These are phyloP conservation scores for Penicillium glabrum DNA, from an alignment of 2,329 filamentous ascomycete genomes.

Conservation along the genomic window DNA sequence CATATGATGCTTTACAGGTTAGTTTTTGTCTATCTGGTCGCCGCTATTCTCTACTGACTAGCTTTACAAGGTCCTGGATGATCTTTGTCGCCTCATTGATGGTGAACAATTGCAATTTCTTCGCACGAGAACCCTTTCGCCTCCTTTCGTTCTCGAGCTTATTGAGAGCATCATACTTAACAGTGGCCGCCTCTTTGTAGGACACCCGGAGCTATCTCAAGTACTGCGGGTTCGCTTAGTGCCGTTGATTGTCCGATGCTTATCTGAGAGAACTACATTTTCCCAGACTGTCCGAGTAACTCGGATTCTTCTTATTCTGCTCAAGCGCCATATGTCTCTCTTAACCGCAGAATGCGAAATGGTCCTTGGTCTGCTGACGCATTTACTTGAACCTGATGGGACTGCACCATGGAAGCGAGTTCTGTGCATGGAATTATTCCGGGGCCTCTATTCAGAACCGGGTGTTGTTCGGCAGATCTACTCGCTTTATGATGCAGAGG, in stretches of 20 bases:
- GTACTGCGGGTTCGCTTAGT: slow-evolving; percentile 76
- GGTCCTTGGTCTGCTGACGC: slow-evolving; percentile 75
- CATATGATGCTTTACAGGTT: slow-evolving; percentile 80
- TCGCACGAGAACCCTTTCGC: slow-evolving; percentile 72
- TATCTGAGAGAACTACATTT: slow-evolving; percentile 78
- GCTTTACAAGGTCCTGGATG: slow-evolving; percentile 69
- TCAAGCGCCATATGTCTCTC: slow-evolving; percentile 74
- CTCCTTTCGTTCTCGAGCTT: slow-evolving; percentile 83
- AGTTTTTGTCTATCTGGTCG: slow-evolving; percentile 10
- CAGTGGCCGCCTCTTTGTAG: slow-evolving; percentile 75
- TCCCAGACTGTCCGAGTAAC: slow-evolving; percentile 78
- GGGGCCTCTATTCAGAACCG: slow-evolving; percentile 80
- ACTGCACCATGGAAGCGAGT: slow-evolving; percentile 81
- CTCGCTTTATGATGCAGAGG: slow-evolving; percentile 70
- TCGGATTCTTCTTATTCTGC: slow-evolving; percentile 77
- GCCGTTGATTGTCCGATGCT: slow-evolving; percentile 74
- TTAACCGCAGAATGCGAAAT: slow-evolving; percentile 79
- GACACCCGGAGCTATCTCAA: slow-evolving; percentile 77
- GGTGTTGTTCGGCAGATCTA: slow-evolving; percentile 77
- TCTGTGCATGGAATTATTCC: slow-evolving; percentile 87
- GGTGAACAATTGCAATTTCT: slow-evolving; percentile 81
- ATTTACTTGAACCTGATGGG: slow-evolving; percentile 81
- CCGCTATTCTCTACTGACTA: slow-evolving; percentile 8
- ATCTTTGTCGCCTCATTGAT: slow-evolving; percentile 84
- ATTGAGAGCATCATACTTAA: slow-evolving; percentile 88